phyloP scores from a whole-genome alignment of 2,329 filamentous ascomycete species.

The Colletotrichum viniferum region DNA sequence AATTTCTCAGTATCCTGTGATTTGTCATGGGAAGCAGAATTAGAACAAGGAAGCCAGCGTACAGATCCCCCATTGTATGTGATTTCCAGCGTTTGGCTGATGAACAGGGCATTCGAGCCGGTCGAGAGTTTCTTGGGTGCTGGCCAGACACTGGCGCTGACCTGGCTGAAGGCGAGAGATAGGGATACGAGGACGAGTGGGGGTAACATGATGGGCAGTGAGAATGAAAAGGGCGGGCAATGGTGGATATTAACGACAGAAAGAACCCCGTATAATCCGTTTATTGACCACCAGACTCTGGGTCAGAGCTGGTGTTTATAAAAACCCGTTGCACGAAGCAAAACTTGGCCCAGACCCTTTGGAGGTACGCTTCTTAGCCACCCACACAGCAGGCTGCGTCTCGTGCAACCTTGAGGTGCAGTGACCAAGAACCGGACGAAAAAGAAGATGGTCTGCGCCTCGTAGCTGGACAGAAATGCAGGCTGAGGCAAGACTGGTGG shows the following conservation, averaged over 20 bases:
- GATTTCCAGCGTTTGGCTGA: conserved; percentile 54
- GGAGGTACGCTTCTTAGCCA: neutral
- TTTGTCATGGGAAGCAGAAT: conserved; percentile 21
- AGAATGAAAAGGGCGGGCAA: neutral
- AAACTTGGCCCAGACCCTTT: neutral
- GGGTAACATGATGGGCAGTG: conserved; percentile 29
- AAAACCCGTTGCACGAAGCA: neutral
- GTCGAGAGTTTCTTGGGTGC: conserved; percentile 54
- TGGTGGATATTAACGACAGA: neutral
- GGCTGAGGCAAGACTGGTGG: neutral
- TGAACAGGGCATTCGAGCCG: conserved; percentile 58
- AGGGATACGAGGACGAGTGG: conserved; percentile 40
- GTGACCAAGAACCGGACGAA: neutral
- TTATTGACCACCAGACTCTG: neutral
- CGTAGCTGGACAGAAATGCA: neutral
- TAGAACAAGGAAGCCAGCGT: conserved; percentile 46
- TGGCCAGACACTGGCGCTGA: conserved; percentile 60
- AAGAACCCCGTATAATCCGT: neutral
- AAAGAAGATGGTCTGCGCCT: neutral
- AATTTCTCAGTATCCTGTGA: conserved; percentile 36
- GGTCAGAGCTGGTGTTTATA: neutral
- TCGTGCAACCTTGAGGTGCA: neutral
- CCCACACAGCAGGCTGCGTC: neutral
- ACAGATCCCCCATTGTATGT: conserved; percentile 64
- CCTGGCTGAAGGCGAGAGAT: conserved; percentile 44